Percentiles rank a stretch among this genome's conserved stretches.
These are phyloP conservation scores for Articulospora tetracladia DNA, from an alignment of 495 filamentous ascomycete genomes.

Conservation along the genomic window DNA sequence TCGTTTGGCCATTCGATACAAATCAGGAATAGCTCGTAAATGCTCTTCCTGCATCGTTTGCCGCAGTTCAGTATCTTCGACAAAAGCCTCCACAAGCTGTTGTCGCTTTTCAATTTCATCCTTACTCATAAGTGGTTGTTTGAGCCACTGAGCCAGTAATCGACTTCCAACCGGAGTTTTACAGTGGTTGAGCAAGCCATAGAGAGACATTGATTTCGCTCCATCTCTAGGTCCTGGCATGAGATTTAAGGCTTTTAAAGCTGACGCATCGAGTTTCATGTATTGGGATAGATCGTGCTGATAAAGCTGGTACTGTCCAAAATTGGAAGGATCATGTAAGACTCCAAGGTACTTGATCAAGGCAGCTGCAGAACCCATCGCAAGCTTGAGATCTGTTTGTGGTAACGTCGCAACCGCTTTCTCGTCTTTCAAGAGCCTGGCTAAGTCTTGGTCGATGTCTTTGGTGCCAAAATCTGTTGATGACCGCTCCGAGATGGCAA, in stretches of 20 bases:
- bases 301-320: constrained; percentile 94
- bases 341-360: constrained; percentile 95
- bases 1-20: constrained; percentile 89
- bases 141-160: constrained; percentile 92
- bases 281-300: constrained; percentile 96
- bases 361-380: constrained; percentile 92
- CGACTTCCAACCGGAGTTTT: constrained; percentile 93
- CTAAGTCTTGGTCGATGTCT: constrained; percentile 96
- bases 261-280: constrained; percentile 97
- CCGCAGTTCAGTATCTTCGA: constrained; percentile 85
- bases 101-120: constrained; percentile 88
- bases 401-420: constrained; percentile 71
- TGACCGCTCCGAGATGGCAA: constrained; percentile 78
- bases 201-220: constrained; percentile 95
- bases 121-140: constrained; percentile 93
- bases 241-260: constrained; percentile 88
- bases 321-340: constrained; percentile 86
- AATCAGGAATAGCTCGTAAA: constrained; percentile 86
- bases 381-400: constrained; percentile 90
- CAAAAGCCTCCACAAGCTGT: constrained; percentile 92
- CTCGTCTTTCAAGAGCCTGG: constrained; percentile 82
- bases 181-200: constrained; percentile 93
- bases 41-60: constrained; percentile 99
- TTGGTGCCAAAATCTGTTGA: constrained; percentile 76
- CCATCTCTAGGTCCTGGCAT: constrained; percentile 96